phyloP scores from a whole-genome alignment of 2,329 filamentous ascomycete species.

The Colletotrichum melonis region DNA sequence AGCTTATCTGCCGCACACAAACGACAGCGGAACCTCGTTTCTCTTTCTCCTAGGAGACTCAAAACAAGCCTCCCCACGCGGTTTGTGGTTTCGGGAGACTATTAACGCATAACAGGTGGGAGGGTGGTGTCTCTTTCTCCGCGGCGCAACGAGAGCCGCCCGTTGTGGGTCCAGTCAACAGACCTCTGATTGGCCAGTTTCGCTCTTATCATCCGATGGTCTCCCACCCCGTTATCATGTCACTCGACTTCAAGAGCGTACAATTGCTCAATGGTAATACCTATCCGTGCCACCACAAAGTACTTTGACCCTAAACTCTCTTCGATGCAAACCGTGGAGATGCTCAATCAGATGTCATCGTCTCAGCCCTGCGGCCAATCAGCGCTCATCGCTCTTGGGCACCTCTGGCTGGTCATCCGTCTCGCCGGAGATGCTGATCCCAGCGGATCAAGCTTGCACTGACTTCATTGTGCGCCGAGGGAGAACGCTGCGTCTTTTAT shows the following conservation, averaged over 20 bases:
- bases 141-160: slow-evolving; percentile 30
- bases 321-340: slow-evolving; percentile 25
- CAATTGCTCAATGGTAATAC: slow-evolving; percentile 2
- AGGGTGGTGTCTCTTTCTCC: slow-evolving; percentile 17
- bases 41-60: slow-evolving; percentile 29
- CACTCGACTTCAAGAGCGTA: slow-evolving; percentile 5
- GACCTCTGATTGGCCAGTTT: slow-evolving; percentile 8
- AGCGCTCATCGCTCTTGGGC: neutral
- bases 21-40: too few relatives aligned
- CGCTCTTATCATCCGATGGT: slow-evolving; percentile 31
- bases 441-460: slow-evolving; percentile 24
- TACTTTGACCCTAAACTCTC: slow-evolving; percentile 12
- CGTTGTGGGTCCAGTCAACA: slow-evolving; percentile 7
- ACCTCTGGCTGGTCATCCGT: neutral
- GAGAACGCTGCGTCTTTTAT: slow-evolving; percentile 21
- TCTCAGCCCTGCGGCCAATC: slow-evolving; percentile 12
- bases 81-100: neutral
- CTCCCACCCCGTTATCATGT: slow-evolving; percentile 10
- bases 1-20: slow-evolving; percentile 7
- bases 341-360: slow-evolving; percentile 14
- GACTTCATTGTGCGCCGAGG: slow-evolving; percentile 27
- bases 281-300: slow-evolving; percentile 12
- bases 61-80: slow-evolving; percentile 18
- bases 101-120: neutral
- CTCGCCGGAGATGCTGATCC: slow-evolving; percentile 34